Base-by-base conservation (phyloP, 2,329 filamentous ascomycete genomes). In the Exophiala calicioides region DNA sequence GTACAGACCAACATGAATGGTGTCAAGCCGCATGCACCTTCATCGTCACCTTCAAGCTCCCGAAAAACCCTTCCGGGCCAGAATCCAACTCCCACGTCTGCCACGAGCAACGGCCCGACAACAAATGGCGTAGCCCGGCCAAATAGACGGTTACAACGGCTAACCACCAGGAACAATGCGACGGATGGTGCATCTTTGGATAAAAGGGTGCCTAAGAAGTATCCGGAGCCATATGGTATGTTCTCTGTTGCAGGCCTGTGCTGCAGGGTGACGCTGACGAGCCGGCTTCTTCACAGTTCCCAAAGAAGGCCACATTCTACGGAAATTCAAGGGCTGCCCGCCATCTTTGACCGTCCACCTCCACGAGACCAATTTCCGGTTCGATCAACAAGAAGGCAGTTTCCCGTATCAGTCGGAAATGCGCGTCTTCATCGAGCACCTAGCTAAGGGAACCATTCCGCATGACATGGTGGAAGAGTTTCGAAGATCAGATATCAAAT, bases 371-470 rank as follows among this genome's bases (percentile, higher is more conserved):
- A 85, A 95, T 68, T 97, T 95, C 64, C 82, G 86, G 47, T 95
- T 98, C 69, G 91, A 97, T 59, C 83, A 90, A 60, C 91, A 96
- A 68, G 90, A 95, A 66, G 88, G 90, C 62, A 91, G 87, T 63
- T 96, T 95, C 60, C 79, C 81, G 4, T 97, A 97, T 68, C 88
- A 88, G 60, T 95, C 90, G 15, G 90, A 93, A 18, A 96, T 97
- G 90, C 82, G 79, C 59, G 69, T 88, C 58, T 74, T 88, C 38
- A 74, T 96, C 27, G 83, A 94, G 57, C 90, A 95, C 65, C 68
- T 97, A 34, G 79, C 79, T 56, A 74, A 73, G 31, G 81, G 85
- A 46, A 95, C 88, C 0, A 76, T 98, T 26, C 93, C 93, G 1
- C 90, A 96, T 67, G 90, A 96, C 58, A 81, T 97, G 64, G 72